phyloP scores from a whole-genome alignment of 345 rosid species.

The Hypericum perforatum region DNA sequence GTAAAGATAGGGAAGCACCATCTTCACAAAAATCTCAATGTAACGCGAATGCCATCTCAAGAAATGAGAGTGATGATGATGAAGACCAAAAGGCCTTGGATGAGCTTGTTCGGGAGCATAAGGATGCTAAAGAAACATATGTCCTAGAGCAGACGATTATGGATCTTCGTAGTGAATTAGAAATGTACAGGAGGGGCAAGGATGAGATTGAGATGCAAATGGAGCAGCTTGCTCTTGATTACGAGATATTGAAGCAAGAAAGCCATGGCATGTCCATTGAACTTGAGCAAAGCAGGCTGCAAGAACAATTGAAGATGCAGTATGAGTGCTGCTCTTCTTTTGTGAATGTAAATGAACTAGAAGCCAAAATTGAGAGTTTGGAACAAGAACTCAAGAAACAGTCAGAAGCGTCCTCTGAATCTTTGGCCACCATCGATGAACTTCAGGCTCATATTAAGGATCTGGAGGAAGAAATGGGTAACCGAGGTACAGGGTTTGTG shows the following conservation, averaged over 20 bases:
- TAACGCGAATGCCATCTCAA: constrained; percentile 15
- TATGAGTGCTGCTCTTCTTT: constrained; percentile 15
- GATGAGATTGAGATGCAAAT: constrained; percentile 84
- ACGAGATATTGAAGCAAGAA: constrained; percentile 89
- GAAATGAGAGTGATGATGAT: constrained; percentile 54
- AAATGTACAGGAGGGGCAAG: constrained; percentile 67
- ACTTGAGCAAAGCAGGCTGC: constrained; percentile 77
- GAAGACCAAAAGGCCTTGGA: constrained; percentile 83
- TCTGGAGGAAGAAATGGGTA: constrained; percentile 42
- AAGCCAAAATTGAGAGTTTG: constrained; percentile 19
- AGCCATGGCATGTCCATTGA: constrained; percentile 59
- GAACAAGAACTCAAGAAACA: constrained; percentile 19
- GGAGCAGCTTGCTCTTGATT: constrained; percentile 95
- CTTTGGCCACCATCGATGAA: constrained; percentile 31
- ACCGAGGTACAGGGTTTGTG: constrained; percentile 38
- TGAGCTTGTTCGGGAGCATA: constrained; percentile 63
- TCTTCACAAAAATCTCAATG: constrained; percentile 24
- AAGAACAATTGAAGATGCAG: constrained; percentile 69
- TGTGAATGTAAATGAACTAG: constrained; percentile 15
- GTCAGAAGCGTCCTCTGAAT: constrained; percentile 19
- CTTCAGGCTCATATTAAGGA: constrained; percentile 37
- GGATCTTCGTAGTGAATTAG: constrained; percentile 61
- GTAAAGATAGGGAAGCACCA: constrained; percentile 33
- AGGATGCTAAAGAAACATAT: constrained; percentile 39
- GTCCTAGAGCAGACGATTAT: constrained; percentile 56